Evolutionary conservation across 352 stramenopile genomes (phyloP), one percentile per base, ranked within the genome.

Genomic region (Pythium volutum): DNA sequence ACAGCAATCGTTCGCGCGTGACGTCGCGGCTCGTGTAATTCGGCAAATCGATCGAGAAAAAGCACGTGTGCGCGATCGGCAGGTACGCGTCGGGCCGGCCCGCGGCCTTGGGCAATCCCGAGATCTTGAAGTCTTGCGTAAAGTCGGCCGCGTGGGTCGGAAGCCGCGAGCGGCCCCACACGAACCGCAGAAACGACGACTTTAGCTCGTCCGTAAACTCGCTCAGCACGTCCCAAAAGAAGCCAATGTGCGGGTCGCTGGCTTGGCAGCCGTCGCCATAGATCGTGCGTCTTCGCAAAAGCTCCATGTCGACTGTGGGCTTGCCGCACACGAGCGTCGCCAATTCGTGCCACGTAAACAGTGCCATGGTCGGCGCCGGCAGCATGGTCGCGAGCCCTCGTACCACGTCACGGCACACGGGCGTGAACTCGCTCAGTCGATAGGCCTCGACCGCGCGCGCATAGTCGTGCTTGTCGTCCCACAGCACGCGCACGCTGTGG

Each of bases 281-380:
- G 56, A 96, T 95, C 15, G 91, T 97, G 1, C 90, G 77, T 11
- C 81, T 75, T 29, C 88, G 75, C 27, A 97, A 74, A 33, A 98
- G 58, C 49, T 83, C 77, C 7, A 98, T 70, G 67, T 98, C 89
- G 20, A 98, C 85, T 0, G 84, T 90, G 2, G 88, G 55, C 56
- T 95, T 96, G 7, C 92, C 92, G 50, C 91, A 97, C 7, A 97
- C 87, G 25, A 97, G 85, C 46, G 84, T 95, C 25, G 87, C 73
- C 29, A 96, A 66, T 64, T 98, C 89, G 48, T 85, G 82, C 86
- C 89, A 96, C 52, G 83, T 93, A 48, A 97, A 96, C 36, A 98
- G 63, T 12, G 67, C 67, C 12, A 96, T 73, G 3, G 85, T 93
- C 25, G 84, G 65, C 16, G 84, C 59, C 1, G 91, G 90, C 18